Evolutionary conservation across 2,329 filamentous ascomycete genomes (phyloP).

Genomic region (Chaetomium sp.): DNA sequence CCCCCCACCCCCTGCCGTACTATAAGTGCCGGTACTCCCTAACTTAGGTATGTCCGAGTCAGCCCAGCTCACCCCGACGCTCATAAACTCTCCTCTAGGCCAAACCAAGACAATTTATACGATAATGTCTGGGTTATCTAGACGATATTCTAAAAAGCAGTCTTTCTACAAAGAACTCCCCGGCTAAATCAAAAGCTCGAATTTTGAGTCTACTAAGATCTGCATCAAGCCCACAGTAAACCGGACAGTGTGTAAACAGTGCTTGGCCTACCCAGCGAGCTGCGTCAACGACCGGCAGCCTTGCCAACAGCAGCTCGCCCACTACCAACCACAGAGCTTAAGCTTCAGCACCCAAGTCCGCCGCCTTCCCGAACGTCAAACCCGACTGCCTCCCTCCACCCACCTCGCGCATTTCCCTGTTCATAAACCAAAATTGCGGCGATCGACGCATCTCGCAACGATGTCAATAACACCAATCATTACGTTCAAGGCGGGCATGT

Average conservation of each 20-base stretch:
- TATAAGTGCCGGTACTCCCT: not conserved
- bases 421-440: not conserved
- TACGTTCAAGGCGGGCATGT: constrained; percentile 94
- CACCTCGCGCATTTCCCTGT: not conserved
- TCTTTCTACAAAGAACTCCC: not conserved
- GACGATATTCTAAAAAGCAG: not conserved
- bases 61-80: not conserved
- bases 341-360: constrained; percentile 10
- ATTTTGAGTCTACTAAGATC: not conserved
- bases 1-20: not conserved
- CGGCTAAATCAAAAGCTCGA: not conserved
- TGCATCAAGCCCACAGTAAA: not conserved
- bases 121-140: not conserved
- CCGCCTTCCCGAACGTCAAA: constrained; percentile 13
- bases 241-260: not conserved
- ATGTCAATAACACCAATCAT: constrained; percentile 89
- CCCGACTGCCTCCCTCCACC: not conserved
- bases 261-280: not conserved
- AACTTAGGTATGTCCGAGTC: not conserved
- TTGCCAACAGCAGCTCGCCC: constrained; percentile 1
- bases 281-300: constrained; percentile 27
- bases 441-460: constrained; percentile 10
- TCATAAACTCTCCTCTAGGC: not conserved
- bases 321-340: not conserved
- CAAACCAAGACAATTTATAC: not conserved